Evolutionary conservation across 208 protist genomes (phyloP).

Genomic region (Trypanosoma conorhini): DNA sequence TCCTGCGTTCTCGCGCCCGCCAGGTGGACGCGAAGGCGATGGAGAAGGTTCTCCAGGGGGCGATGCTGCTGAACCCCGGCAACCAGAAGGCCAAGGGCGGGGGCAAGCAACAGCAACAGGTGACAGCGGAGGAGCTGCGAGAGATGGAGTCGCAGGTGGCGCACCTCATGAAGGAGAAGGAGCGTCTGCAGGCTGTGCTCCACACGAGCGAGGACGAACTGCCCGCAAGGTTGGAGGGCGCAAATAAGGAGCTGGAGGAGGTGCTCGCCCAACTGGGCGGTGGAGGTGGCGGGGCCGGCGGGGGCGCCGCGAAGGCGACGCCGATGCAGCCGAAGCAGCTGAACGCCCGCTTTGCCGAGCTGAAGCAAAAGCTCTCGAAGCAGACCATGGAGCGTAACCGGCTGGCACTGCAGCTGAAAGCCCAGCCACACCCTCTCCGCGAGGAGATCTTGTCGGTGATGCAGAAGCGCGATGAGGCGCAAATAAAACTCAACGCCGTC

Average conservation of each 20-base stretch:
- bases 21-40: conserved; percentile 64
- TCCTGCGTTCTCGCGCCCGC: conserved; percentile 46
- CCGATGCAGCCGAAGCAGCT: conserved; percentile 36
- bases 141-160: conserved; percentile 62
- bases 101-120: conserved; percentile 33
- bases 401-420: conserved; percentile 76
- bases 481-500: conserved; percentile 22
- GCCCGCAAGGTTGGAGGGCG: conserved; percentile 43
- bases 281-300: neutral
- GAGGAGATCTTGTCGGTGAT: conserved; percentile 60
- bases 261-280: conserved; percentile 25
- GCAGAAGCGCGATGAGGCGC: conserved; percentile 53
- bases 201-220: conserved; percentile 67
- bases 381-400: conserved; percentile 74
- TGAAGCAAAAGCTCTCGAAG: conserved; percentile 82
- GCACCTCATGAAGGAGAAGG: conserved; percentile 58
- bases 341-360: conserved; percentile 59
- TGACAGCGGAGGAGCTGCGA: conserved; percentile 41
- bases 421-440: conserved; percentile 51
- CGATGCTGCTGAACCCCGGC: conserved; percentile 67
- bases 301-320: neutral
- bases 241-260: conserved; percentile 51
- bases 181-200: conserved; percentile 64
- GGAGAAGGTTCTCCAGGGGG: conserved; percentile 56
- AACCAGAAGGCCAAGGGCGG: conserved; percentile 35